phyloP scores from a whole-genome alignment of 257 asterid genomes.

The Salvia splendens region DNA sequence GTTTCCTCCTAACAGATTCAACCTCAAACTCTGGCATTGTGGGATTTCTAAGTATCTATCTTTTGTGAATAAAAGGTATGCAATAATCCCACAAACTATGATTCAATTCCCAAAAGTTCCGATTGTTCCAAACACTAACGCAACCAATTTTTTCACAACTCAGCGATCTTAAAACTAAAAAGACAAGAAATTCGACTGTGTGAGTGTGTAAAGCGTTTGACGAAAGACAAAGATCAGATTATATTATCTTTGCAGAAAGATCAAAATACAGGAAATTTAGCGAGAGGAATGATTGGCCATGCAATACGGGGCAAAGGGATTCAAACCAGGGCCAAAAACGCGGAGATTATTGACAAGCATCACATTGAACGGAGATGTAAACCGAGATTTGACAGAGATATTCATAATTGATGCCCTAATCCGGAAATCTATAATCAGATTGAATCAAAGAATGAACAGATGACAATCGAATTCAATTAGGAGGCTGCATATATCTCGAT shows the following conservation, averaged over 20 bases:
- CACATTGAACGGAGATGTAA: constrained; percentile 54
- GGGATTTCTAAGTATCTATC: background rate
- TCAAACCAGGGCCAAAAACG: constrained; percentile 93
- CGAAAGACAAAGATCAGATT: constrained; percentile 11
- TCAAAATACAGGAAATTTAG: constrained; percentile 40
- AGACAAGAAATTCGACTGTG: background rate
- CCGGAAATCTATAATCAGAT: constrained; percentile 19
- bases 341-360: constrained; percentile 65
- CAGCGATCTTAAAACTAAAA: constrained; percentile 15
- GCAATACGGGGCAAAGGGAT: constrained; percentile 85
- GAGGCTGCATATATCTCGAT: constrained; percentile 53
- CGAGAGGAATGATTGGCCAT: constrained; percentile 89
- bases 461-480: constrained; percentile 32
- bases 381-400: constrained; percentile 40
- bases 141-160: background rate
- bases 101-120: constrained; percentile 27
- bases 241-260: constrained; percentile 36
- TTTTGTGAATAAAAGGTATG: constrained; percentile 17
- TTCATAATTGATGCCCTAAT: constrained; percentile 52
- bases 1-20: constrained; percentile 48
- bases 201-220: constrained; percentile 14
- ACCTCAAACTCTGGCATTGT: constrained; percentile 57
- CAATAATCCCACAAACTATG: constrained; percentile 18
- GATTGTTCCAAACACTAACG: constrained; percentile 6
- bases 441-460: background rate